Percentiles rank a stretch among this genome's conserved stretches.
Conservation (phyloP, 768 basidiomycete species). For the Fomitopsis pulvina region DNA sequence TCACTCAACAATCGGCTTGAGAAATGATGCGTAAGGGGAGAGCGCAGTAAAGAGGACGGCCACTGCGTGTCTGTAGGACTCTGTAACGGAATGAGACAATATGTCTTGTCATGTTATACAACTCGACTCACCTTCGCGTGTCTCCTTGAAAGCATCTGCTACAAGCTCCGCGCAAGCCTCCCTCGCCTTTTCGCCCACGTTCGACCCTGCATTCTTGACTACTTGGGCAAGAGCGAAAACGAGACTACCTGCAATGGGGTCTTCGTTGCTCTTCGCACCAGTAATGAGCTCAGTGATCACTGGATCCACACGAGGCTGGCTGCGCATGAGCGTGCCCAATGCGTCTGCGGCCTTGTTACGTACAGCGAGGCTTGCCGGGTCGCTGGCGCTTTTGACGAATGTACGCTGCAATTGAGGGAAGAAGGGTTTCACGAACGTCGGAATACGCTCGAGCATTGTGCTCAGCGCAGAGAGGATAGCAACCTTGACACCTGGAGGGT, state of each 20-base stretch:
- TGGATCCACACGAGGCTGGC: conserved; percentile 86
- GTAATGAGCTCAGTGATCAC: conserved; percentile 84
- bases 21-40: conserved; percentile 51
- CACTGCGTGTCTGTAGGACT: conserved; percentile 61
- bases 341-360: conserved; percentile 79
- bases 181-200: conserved; percentile 71
- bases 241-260: conserved; percentile 67
- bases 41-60: conserved; percentile 59
- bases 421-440: conserved; percentile 91
- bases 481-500: conserved; percentile 89
- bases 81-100: conserved; percentile 29
- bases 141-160: conserved; percentile 69
- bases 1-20: conserved; percentile 64
- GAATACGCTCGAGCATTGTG: conserved; percentile 80
- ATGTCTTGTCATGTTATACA: neutral
- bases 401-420: conserved; percentile 97
- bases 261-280: conserved; percentile 54
- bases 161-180: conserved; percentile 73
- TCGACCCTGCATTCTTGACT: conserved; percentile 57
- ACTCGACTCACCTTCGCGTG: conserved; percentile 48
- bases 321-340: conserved; percentile 84
- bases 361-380: conserved; percentile 70
- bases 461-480: conserved; percentile 85
- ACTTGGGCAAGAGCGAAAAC: conserved; percentile 74
- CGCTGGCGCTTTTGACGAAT: conserved; percentile 88